phyloP scores from a whole-genome alignment of 345 rosid species.

The Linum trigynum region DNA sequence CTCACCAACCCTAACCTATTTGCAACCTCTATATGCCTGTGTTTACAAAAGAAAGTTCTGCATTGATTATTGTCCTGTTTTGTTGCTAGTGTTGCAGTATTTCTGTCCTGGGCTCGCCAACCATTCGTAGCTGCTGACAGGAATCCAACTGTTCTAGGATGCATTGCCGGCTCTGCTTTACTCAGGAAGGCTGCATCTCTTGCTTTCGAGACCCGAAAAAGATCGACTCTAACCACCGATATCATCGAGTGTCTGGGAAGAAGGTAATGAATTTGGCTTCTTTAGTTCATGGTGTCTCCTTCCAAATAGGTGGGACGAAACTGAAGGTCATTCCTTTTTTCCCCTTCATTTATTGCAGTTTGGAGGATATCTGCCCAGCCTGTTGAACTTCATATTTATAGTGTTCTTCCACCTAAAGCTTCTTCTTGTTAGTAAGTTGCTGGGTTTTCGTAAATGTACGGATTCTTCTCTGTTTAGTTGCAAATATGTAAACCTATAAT shows the following conservation, averaged over 20 bases:
- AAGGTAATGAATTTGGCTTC: constrained; percentile 34
- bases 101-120: constrained; percentile 77
- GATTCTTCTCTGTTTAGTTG: no score
- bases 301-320: constrained; percentile 12
- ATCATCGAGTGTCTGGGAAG: constrained; percentile 65
- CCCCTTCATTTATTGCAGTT: constrained; percentile 27
- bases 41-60: no score
- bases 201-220: constrained; percentile 54
- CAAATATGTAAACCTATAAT: no score
- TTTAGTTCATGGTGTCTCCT: constrained; percentile 22
- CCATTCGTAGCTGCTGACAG: constrained; percentile 22
- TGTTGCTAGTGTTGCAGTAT: constrained; percentile 65
- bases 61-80: not conserved
- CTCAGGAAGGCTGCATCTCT: constrained; percentile 77
- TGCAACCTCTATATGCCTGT: no score
- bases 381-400: constrained; percentile 7
- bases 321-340: not conserved
- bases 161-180: constrained; percentile 82
- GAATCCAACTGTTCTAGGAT: constrained; percentile 68
- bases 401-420: not conserved
- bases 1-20: no score
- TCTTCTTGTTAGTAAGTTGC: not conserved
- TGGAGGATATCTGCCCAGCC: constrained; percentile 60
- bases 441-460: not conserved
- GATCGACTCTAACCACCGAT: constrained; percentile 80